Base-by-base conservation (phyloP, 2,329 filamentous ascomycete genomes). In the Stachybotrys elegans region DNA sequence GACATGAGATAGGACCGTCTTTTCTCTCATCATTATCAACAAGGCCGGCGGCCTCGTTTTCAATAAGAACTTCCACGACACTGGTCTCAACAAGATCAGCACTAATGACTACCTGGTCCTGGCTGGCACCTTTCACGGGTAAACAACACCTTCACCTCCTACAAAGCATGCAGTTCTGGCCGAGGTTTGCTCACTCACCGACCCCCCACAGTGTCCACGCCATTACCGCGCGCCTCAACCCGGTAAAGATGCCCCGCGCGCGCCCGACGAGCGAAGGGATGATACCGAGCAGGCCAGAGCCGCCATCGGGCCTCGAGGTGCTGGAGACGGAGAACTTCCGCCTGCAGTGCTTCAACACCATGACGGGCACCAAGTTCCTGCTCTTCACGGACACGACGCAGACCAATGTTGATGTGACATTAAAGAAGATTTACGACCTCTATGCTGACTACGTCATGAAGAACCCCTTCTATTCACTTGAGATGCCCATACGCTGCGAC, bases 401-500 rank as follows among this genome's bases (percentile, higher is more conserved):
- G 70, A 80, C 84, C 40, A 95, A 94, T 59, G 84, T 94, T 31
- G 93, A 97, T 57, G 76, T 81, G 12, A 85, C 92, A 36, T 83
- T 95, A 55, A 78, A 82, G 61, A 86, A 82, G 64, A 84, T 96
- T 57, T 97, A 98, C 65, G 93, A 97, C 64, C 70, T 97, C 42
- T 98, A 97, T 70, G 80, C 88, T 41, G 93, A 98, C 67, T 97
- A 88, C 63, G 93, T 98, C 55, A 97, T 96, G 89, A 98, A 97
- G 76, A 98, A 98, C 65, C 93, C 93, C 1, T 98, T 98, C 62
- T 97, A 97, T 69, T 91, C 93, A 60, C 75, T 95, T 45, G 93
- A 98, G 71, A 98, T 97, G 91, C 93, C 93, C 6, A 82, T 98
- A 43, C 78, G 93, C 49, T 95, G 93, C 68, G 93, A 97, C 61